phyloP scores from a whole-genome alignment of 1,284 basidiomycete genomes.

The Papiliotrema terrestris region DNA sequence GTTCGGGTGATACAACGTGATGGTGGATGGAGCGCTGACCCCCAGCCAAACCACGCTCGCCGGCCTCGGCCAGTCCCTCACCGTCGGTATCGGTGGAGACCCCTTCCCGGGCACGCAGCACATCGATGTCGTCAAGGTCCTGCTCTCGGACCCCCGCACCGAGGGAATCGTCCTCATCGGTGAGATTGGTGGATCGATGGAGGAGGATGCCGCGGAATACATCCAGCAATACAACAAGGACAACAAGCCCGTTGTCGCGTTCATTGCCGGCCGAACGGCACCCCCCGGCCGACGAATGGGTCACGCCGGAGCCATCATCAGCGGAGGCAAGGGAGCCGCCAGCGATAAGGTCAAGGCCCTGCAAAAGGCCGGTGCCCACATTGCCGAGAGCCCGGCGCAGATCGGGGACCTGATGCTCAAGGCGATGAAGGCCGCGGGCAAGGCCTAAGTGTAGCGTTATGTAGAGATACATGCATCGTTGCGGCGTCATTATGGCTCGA shows the following conservation, averaged over 20 bases:
- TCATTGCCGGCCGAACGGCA: constrained; percentile 96
- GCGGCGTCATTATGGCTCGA: not conserved
- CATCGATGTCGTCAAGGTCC: constrained; percentile 92
- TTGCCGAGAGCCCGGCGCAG: constrained; percentile 94
- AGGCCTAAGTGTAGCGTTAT: constrained; percentile 55
- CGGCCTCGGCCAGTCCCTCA: constrained; percentile 94
- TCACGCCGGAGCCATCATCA: constrained; percentile 96
- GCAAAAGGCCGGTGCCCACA: constrained; percentile 85
- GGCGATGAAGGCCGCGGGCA: constrained; percentile 80
- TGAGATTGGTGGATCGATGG: constrained; percentile 98
- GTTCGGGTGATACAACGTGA: constrained; percentile 9
- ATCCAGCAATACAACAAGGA: constrained; percentile 91
- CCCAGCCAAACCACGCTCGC: constrained; percentile 84
- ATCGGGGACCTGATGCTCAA: constrained; percentile 84
- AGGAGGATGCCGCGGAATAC: constrained; percentile 98
- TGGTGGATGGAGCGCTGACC: constrained; percentile 57
- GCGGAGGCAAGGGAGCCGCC: constrained; percentile 95
- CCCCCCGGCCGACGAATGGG: constrained; percentile 98
- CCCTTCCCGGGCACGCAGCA: constrained; percentile 87
- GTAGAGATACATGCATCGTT: not conserved
- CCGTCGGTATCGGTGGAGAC: constrained; percentile 97
- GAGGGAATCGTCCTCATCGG: constrained; percentile 97
- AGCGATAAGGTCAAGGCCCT: constrained; percentile 95
- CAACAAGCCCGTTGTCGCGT: constrained; percentile 95
- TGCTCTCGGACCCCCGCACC: constrained; percentile 88